Percentiles rank a stretch among this genome's conserved stretches.
phyloP scores from a whole-genome alignment of 257 asterid genomes.

The Lycium barbarum region DNA sequence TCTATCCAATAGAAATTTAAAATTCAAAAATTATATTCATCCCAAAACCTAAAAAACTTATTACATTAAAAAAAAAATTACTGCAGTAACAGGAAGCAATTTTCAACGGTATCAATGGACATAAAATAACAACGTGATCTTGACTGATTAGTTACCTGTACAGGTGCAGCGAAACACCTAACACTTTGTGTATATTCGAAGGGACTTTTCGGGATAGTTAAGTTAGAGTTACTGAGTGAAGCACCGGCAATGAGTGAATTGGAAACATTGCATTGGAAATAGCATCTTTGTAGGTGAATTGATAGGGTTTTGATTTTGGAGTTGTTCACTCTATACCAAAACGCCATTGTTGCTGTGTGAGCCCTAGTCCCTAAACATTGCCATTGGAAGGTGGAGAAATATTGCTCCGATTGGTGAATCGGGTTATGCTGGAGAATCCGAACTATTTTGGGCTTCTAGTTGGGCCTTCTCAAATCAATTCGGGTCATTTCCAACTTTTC shows the following conservation, averaged over 20 bases:
- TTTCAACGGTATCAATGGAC: background rate
- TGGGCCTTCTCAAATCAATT: background rate
- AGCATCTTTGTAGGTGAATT: constrained; percentile 44
- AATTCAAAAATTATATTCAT: too few relatives aligned
- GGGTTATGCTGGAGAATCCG: constrained; percentile 18
- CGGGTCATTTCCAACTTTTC: too few relatives aligned
- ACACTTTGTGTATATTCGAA: constrained; percentile 43
- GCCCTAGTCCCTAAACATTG: background rate
- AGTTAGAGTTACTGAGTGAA: constrained; percentile 37
- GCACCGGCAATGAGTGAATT: constrained; percentile 33
- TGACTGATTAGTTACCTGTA: constrained; percentile 53
- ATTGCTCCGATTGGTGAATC: constrained; percentile 26
- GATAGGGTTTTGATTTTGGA: constrained; percentile 44
- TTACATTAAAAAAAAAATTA: too few relatives aligned
- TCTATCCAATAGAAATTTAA: too few relatives aligned
- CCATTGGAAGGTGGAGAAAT: constrained; percentile 23
- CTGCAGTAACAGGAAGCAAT: too few relatives aligned
- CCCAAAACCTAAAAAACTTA: too few relatives aligned
- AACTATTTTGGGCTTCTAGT: background rate
- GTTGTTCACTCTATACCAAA: constrained; percentile 68
- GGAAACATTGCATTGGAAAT: constrained; percentile 40
- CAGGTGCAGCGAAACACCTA: constrained; percentile 71
- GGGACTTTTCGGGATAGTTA: constrained; percentile 33
- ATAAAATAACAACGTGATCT: background rate
- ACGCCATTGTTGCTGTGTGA: constrained; percentile 48